These are phyloP conservation scores for Begonia loranthoides DNA, from an alignment of 306 rosid species.

Conservation along the genomic window DNA sequence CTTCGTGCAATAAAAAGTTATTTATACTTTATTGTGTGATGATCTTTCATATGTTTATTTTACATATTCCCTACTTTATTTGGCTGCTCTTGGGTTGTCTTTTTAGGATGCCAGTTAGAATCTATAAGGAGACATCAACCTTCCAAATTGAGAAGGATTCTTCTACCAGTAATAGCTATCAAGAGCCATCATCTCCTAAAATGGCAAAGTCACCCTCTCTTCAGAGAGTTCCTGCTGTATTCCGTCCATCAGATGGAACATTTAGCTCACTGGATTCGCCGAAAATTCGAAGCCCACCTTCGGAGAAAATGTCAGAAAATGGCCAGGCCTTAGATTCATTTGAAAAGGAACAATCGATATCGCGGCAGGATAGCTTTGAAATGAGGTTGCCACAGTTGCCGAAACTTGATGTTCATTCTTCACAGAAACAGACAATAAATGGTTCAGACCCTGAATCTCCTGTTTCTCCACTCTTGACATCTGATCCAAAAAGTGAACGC, in stretches of 20 bases:
- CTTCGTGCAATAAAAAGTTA: not conserved
- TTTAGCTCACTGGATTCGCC: constrained; percentile 82
- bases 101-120: constrained; percentile 85
- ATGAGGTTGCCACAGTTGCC: constrained; percentile 90
- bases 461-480: constrained; percentile 82
- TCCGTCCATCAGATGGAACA: constrained; percentile 50
- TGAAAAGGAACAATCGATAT: constrained; percentile 82
- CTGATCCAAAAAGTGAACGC: constrained; percentile 97
- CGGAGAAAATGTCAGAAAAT: constrained; percentile 73
- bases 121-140: constrained; percentile 75
- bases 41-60: not conserved
- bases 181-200: constrained; percentile 95
- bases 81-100: constrained; percentile 3
- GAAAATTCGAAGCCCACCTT: constrained; percentile 66
- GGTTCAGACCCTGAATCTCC: constrained; percentile 99
- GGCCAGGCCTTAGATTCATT: constrained; percentile 54
- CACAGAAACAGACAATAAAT: constrained; percentile 51
- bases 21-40: constrained; percentile 10
- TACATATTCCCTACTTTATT: not conserved
- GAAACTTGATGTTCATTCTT: constrained; percentile 82
- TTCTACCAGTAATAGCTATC: constrained; percentile 71
- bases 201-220: constrained; percentile 89
- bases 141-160: constrained; percentile 98
- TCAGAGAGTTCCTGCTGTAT: constrained; percentile 60
- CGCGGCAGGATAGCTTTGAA: constrained; percentile 95